These are phyloP conservation scores for Pseudomicrostroma phylloplanum DNA, from an alignment of 1,284 basidiomycete species.

Conservation along the genomic window DNA sequence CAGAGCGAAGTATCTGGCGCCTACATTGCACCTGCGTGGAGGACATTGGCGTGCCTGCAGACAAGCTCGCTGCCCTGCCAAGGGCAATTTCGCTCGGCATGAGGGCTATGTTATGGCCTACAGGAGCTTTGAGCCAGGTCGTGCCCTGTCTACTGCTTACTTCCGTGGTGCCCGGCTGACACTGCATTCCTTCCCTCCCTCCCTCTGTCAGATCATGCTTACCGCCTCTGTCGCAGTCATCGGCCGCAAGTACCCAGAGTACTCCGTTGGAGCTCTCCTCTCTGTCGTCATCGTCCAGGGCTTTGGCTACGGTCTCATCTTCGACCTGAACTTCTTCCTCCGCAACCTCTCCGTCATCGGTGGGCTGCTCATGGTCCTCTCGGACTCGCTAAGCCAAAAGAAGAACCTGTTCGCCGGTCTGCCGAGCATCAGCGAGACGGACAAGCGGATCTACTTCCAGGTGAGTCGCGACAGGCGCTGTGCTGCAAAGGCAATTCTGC, in stretches of 20 bases:
- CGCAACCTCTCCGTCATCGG: conserved; percentile 87
- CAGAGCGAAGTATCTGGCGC: no score
- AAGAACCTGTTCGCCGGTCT: conserved; percentile 80
- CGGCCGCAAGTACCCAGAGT: conserved; percentile 77
- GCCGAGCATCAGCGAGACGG: conserved; percentile 78
- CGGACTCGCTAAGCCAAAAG: conserved; percentile 78
- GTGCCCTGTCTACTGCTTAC: no score
- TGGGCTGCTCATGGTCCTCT: conserved; percentile 94
- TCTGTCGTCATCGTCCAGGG: conserved; percentile 87
- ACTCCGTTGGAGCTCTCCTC: conserved; percentile 80
- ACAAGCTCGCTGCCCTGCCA: no score
- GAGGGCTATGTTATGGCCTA: no score
- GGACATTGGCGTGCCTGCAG: no score
- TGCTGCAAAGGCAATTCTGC: neutral
- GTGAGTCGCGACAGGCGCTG: conserved; percentile 10
- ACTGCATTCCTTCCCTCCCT: neutral
- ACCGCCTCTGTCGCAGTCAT: conserved; percentile 81
- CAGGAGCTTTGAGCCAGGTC: no score
- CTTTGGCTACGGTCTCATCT: conserved; percentile 87
- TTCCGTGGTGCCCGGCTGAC: neutral
- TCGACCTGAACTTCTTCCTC: conserved; percentile 99
- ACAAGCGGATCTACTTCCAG: conserved; percentile 80
- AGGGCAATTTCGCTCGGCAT: no score
- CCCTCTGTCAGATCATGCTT: conserved; percentile 62
- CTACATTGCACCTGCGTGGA: no score